Base-by-base conservation (phyloP, 2,329 filamentous ascomycete species). In the Fusarium xylarioides region DNA sequence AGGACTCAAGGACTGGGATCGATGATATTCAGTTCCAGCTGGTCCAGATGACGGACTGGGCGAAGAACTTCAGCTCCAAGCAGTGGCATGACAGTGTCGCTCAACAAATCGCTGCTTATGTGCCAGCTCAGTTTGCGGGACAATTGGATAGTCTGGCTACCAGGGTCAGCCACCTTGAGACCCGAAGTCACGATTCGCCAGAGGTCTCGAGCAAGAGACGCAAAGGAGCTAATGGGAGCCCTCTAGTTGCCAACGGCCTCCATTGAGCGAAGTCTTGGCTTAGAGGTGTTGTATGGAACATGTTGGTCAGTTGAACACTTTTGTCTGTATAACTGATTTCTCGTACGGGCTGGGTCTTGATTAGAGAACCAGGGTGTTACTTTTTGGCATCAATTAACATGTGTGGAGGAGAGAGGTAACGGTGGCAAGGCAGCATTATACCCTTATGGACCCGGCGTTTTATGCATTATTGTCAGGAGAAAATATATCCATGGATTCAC, bases 61-160 rank as follows among this genome's bases (percentile, higher is more conserved):
- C 84, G 66, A 85, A 84, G 62, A 88, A 87, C 70, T 77, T 91
- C 12, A 82, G 77, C 26, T 85, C 86, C 3, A 83, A 81, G 50
- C 73, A 79, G 4, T 78, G 88, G 32, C 84, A 82, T 19, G 78
- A 81, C 11, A 78, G 78, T 2, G 85, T 88, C 14, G 71, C 85
- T 8, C 77, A 78, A 2, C 77, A 84, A 18, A 78, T 86, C 34
- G 79, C 80, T 44, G 66, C 60, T 7, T 76, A 75, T 32, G 32
- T 80, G 11, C 79, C 80, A 5, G 64, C 55, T 2, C 68, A 77
- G 11, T 30, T 74, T 16, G 28, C 43, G 3, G 49, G 57, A 15
- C 76, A 78, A 42, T 19, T 82, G 7, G 61, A 57, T 16, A 35
- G n/a, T 23, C 63, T 80, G 30, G 52, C 28, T 12, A 28, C 63